Evolutionary conservation across 1,284 basidiomycete species (phyloP), one percentile per base, ranked within the genome.

Genomic region (Tremellales sp.): DNA sequence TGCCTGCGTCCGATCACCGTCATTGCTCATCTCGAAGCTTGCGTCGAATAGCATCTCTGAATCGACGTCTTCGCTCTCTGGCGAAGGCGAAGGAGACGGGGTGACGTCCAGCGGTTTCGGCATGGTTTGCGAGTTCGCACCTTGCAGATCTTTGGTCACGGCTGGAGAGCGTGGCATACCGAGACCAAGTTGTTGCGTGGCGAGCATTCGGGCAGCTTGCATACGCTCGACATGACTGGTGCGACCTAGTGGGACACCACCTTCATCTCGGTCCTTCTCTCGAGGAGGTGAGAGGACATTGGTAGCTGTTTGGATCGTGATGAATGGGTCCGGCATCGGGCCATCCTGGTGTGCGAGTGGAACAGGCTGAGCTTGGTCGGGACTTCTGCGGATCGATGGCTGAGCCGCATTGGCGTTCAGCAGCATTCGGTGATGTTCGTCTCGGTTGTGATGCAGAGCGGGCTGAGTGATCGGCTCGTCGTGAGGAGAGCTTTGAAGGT

Each of bases 161-260:
- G 56, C 60, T 5, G 62, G 60, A 40, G 50, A 48, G 31, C 65
- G 25, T 17, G 64, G 65, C 64, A 68, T 61, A 6, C 73, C 73
- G n/a, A 72, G 53, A 17, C 73, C 73, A 3, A 75, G 53, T 19
- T 52, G 52, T 51, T 71, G 67, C 3, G 70, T 72, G 2, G 73
- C 73, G 11, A 75, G 49, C 35, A 64, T 49, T n/a, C 73, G 54
- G 13, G 68, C 69, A 19, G 69, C 71, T 17, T 65, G 60, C 19
- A 67, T 58, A 7, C 74, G 62, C 37, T 76, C 74, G 10, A 53
- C 45, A 62, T 86, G 85, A 64, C 84, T 84, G 10, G 80, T 80
- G 17, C 83, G 80, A n/a, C 84, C 86, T 35, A 84, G 81, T 1
- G 84, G 84, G 24, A 86, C 73, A 1, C 84, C 84, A 49, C 79